Conservation (phyloP, 768 basidiomycete species). For the Tulasnella calospora region DNA sequence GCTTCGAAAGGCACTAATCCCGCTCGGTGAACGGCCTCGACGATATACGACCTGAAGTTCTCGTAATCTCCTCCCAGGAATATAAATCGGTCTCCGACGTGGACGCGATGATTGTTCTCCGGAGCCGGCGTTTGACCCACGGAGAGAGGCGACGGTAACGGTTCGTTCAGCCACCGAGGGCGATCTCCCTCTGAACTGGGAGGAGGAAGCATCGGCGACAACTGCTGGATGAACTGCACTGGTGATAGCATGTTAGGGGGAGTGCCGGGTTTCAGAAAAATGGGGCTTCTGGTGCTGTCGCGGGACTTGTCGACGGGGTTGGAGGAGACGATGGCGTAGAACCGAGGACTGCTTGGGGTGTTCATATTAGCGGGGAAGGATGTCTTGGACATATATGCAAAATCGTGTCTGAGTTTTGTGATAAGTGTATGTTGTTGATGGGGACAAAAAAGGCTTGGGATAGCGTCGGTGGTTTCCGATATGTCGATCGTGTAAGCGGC, state of each 20-base stretch:
- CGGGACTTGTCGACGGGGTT: background rate
- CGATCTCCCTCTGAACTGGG: background rate
- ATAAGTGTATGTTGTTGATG: background rate
- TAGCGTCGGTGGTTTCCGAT: background rate
- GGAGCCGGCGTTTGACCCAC: background rate
- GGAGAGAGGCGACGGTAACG: conserved; percentile 2
- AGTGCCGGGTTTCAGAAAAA: background rate
- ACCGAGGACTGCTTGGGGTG: conserved; percentile 10
- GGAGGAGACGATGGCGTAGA: conserved; percentile 13
- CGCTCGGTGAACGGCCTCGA: conserved; percentile 16
- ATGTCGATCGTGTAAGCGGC: background rate
- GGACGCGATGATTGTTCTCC: conserved; percentile 17
- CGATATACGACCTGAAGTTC: conserved; percentile 13
- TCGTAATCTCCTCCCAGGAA: conserved; percentile 19
- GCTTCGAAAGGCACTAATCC: conserved; percentile 18
- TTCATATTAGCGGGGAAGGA: background rate
- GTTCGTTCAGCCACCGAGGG: background rate
- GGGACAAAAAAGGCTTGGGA: background rate
- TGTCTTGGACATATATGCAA: background rate
- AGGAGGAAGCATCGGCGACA: background rate
- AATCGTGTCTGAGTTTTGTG: background rate
- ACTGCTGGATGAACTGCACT: background rate
- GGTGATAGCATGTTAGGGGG: background rate
- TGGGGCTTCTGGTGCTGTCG: background rate
- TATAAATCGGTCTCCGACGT: conserved; percentile 18